These are phyloP conservation scores for Saccharomyces mikatae DNA, from an alignment of 805 yeast genomes.

Conservation along the genomic window DNA sequence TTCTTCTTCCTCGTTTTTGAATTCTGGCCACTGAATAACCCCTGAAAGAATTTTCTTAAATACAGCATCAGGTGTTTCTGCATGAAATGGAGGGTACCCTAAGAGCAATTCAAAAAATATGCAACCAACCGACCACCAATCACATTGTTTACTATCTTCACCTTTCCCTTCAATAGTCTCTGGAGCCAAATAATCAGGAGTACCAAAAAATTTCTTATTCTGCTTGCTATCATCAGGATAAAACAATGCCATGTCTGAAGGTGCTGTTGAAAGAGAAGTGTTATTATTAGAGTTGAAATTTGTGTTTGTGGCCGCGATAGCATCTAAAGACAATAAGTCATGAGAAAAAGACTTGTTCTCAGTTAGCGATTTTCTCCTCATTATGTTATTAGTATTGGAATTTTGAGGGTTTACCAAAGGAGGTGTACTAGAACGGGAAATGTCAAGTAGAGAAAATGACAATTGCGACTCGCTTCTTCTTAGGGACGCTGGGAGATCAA, in stretches of 20 bases:
- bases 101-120: slow-evolving; percentile 83
- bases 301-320: slow-evolving; percentile 5
- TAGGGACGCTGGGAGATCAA: slow-evolving; percentile 15
- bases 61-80: slow-evolving; percentile 65
- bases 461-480: slow-evolving; percentile 26
- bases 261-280: slow-evolving; percentile 6
- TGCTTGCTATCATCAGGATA: slow-evolving; percentile 57
- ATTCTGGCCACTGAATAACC: slow-evolving; percentile 75
- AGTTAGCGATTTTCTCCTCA: not conserved
- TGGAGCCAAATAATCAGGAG: slow-evolving; percentile 96
- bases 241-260: slow-evolving; percentile 51
- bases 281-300: not conserved
- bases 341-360: not conserved
- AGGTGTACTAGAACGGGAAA: slow-evolving; percentile 26
- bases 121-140: slow-evolving; percentile 98
- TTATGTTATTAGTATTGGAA: not conserved
- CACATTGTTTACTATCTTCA: slow-evolving; percentile 54
- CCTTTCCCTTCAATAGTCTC: slow-evolving; percentile 83
- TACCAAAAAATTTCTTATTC: slow-evolving; percentile 74
- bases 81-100: slow-evolving; percentile 95
- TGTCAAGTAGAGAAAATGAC: slow-evolving; percentile 22
- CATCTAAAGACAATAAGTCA: not conserved
- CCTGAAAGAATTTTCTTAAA: slow-evolving; percentile 73
- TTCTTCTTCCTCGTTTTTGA: slow-evolving; percentile 44
- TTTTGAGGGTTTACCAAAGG: slow-evolving; percentile 4